Percentiles rank a stretch among this genome's conserved stretches.
Conservation (phyloP, 139 green algal species). For the Prasinococcaceae sp. region DNA sequence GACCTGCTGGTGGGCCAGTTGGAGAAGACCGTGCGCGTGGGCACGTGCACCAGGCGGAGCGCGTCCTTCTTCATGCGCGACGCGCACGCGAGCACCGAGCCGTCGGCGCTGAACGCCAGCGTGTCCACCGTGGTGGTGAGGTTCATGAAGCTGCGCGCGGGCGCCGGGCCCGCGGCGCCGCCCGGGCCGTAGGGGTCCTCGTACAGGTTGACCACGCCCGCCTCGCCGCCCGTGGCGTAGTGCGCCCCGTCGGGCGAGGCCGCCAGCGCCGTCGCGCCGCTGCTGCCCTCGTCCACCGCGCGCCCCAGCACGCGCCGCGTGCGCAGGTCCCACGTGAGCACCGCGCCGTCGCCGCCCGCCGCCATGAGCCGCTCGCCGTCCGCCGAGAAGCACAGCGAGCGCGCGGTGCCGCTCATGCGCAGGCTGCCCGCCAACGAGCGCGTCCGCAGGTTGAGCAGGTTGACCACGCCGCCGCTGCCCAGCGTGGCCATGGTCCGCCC, state of each 20-base stretch:
- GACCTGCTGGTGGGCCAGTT: slow-evolving; percentile 80
- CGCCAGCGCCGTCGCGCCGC: slow-evolving; percentile 37
- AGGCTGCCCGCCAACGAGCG: slow-evolving; percentile 52
- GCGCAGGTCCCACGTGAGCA: slow-evolving; percentile 87
- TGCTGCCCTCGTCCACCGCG: slow-evolving; percentile 52
- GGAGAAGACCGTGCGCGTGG: slow-evolving; percentile 60
- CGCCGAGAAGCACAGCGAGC: slow-evolving; percentile 47
- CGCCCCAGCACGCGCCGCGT: slow-evolving; percentile 56
- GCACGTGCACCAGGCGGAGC: slow-evolving; percentile 74
- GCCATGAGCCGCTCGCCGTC: slow-evolving; percentile 54
- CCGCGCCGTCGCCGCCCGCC: slow-evolving; percentile 50
- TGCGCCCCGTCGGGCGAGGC: slow-evolving; percentile 36
- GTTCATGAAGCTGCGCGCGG: slow-evolving; percentile 41
- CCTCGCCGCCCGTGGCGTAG: slow-evolving; percentile 43
- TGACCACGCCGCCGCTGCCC: slow-evolving; percentile 47
- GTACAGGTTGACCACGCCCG: slow-evolving; percentile 83
- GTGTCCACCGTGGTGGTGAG: slow-evolving; percentile 69
- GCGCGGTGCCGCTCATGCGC: slow-evolving; percentile 69
- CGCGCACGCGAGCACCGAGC: slow-evolving; percentile 54
- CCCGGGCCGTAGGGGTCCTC: neutral
- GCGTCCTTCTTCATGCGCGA: slow-evolving; percentile 69
- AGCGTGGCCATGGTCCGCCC: slow-evolving; percentile 49
- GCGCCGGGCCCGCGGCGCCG: neutral
- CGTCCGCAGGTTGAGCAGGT: slow-evolving; percentile 55
- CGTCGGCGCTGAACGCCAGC: slow-evolving; percentile 66